Evolutionary conservation across 805 yeast species (phyloP).

Genomic region (Diddensiella santjacobensis): DNA sequence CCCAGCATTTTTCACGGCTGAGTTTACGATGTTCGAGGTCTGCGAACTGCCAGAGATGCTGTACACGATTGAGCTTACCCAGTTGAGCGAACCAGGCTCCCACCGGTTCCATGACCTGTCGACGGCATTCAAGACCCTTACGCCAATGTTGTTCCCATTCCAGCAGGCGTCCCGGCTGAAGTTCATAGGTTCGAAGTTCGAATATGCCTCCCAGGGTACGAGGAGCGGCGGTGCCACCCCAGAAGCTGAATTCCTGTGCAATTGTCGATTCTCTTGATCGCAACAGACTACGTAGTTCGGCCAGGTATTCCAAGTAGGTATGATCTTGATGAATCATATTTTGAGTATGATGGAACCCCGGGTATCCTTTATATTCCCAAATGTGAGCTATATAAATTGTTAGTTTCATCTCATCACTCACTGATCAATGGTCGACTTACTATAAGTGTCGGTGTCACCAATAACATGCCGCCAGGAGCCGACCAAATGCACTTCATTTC

Average conservation of each 20-base stretch:
- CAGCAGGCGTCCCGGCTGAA: conserved; percentile 39
- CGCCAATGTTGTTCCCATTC: conserved; percentile 45
- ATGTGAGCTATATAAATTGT: conserved; percentile 40
- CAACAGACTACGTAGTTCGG: conserved; percentile 31
- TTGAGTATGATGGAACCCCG: conserved; percentile 39
- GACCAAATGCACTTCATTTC: conserved; percentile 35
- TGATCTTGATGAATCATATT: conserved; percentile 32
- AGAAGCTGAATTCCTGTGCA: conserved; percentile 42
- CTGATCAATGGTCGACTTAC: conserved; percentile 17
- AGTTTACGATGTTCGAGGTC: conserved; percentile 41
- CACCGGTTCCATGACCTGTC: conserved; percentile 46
- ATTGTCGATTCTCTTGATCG: conserved; percentile 34
- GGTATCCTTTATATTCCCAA: conserved; percentile 43
- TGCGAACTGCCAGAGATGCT: conserved; percentile 44
- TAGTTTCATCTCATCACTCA: neutral
- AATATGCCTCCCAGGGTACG: conserved; percentile 40
- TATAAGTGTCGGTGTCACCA: conserved; percentile 38
- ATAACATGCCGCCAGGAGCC: conserved; percentile 42
- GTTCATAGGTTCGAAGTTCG: conserved; percentile 39
- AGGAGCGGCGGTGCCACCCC: conserved; percentile 45
- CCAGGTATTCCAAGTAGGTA: conserved; percentile 30
- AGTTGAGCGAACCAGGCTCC: conserved; percentile 44
- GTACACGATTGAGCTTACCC: conserved; percentile 40
- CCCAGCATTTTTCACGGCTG: conserved; percentile 42
- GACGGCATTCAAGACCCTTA: conserved; percentile 39